Evolutionary conservation across 306 rosid genomes (phyloP).

Genomic region (Acacia acuminata): DNA sequence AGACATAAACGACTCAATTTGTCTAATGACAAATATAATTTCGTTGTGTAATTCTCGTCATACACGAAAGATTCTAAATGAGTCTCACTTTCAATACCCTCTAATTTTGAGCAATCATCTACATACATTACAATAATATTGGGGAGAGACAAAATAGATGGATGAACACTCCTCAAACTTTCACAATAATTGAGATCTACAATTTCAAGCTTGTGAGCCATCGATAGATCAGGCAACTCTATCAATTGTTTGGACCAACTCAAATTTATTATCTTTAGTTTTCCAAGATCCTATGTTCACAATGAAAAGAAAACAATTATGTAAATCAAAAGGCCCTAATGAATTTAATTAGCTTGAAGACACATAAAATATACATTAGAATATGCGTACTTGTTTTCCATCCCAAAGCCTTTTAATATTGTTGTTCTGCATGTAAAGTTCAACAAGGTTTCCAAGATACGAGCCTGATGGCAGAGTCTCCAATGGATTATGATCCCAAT

Average conservation of each 20-base stretch:
- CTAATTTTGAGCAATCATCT: background rate
- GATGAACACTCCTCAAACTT: background rate
- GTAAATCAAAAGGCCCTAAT: too few relatives aligned
- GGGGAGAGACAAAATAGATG: background rate
- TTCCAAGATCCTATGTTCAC: background rate
- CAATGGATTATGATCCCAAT: too few relatives aligned
- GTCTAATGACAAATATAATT: background rate
- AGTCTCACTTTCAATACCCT: background rate
- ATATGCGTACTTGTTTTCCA: background rate
- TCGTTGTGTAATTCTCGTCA: too few relatives aligned
- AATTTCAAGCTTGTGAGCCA: background rate
- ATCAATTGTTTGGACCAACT: background rate
- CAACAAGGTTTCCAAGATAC: background rate
- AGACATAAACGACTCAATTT: rapidly evolving
- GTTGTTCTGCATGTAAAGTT: background rate
- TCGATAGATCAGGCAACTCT: background rate
- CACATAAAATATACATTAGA: background rate
- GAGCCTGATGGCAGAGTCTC: too few relatives aligned
- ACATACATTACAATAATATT: background rate
- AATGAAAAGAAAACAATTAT: too few relatives aligned
- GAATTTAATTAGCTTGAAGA: too few relatives aligned
- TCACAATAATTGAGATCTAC: rapidly evolving
- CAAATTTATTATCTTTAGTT: background rate
- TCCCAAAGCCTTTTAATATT: background rate
- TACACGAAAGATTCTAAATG: too few relatives aligned